Conservation (phyloP, 2,329 filamentous ascomycete genomes). For the Fusarium sp. region DNA sequence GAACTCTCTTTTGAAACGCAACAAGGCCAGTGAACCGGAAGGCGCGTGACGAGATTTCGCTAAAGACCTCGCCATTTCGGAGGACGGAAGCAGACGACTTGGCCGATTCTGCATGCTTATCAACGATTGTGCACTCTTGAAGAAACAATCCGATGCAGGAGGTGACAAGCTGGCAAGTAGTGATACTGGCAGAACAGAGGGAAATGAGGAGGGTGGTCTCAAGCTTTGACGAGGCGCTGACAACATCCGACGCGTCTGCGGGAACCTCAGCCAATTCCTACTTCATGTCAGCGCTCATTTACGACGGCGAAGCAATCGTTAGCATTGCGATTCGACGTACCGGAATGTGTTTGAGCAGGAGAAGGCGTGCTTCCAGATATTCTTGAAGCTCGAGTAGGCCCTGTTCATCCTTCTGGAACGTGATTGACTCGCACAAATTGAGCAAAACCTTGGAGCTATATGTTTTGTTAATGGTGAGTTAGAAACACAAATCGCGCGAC, state of each 20-base stretch:
- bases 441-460: conserved; percentile 55
- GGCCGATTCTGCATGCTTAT: conserved; percentile 61
- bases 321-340: conserved; percentile 50
- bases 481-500: conserved; percentile 18
- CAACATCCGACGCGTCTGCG: conserved; percentile 67
- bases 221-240: conserved; percentile 64
- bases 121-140: conserved; percentile 70
- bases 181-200: conserved; percentile 74
- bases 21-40: conserved; percentile 77
- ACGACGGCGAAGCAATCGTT: background rate
- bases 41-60: conserved; percentile 71
- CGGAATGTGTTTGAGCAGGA: conserved; percentile 63
- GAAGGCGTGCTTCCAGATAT: conserved; percentile 67
- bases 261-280: conserved; percentile 68
- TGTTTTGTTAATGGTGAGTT: conserved; percentile 10
- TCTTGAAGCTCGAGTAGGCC: conserved; percentile 63
- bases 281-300: conserved; percentile 21
- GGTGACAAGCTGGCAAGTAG: conserved; percentile 73
- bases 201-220: conserved; percentile 74
- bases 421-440: conserved; percentile 62
- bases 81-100: conserved; percentile 66
- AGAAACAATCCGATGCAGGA: conserved; percentile 71
- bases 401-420: conserved; percentile 56
- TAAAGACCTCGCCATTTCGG: conserved; percentile 71
- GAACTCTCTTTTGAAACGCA: conserved; percentile 76